Evolutionary conservation across 1,284 basidiomycete species (phyloP).

Genomic region (Leccinum pachyderme): DNA sequence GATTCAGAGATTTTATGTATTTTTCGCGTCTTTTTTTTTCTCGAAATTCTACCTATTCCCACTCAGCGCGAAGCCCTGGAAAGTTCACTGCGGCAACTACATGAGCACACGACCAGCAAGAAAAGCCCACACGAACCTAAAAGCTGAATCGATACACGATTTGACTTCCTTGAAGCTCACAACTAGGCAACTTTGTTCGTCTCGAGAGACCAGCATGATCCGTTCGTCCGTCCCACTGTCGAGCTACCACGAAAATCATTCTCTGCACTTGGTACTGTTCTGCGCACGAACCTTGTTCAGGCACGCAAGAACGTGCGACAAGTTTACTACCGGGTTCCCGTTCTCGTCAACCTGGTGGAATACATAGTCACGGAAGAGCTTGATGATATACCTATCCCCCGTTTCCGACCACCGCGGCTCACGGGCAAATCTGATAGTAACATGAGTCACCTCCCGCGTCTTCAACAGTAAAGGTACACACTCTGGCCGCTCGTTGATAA

Average conservation of each 20-base stretch:
- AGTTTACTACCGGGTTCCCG: slow-evolving; percentile 86
- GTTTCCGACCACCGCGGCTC: slow-evolving; percentile 98
- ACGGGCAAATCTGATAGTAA: slow-evolving; percentile 76
- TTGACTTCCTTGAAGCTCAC: slow-evolving; percentile 95
- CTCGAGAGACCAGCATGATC: slow-evolving; percentile 90
- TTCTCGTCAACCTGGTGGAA: slow-evolving; percentile 96
- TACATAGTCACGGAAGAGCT: slow-evolving; percentile 97
- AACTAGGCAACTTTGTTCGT: slow-evolving; percentile 95
- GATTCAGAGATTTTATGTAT: slow-evolving; percentile 36
- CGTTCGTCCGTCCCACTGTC: slow-evolving; percentile 93
- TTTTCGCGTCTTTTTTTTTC: slow-evolving; percentile 54
- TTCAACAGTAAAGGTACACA: slow-evolving; percentile 40
- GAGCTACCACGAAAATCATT: slow-evolving; percentile 49
- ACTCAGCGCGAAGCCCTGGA: slow-evolving; percentile 26
- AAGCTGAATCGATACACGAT: slow-evolving; percentile 80
- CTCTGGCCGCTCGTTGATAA: slow-evolving; percentile 99
- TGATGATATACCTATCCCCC: slow-evolving; percentile 96
- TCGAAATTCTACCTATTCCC: slow-evolving; percentile 49
- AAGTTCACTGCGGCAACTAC: slow-evolving; percentile 22
- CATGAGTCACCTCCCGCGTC: slow-evolving; percentile 1
- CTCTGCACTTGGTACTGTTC: not conserved
- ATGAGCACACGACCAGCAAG: not conserved
- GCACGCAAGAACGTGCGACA: slow-evolving; percentile 87
- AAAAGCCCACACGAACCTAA: slow-evolving; percentile 35
- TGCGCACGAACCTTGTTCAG: slow-evolving; percentile 74